phyloP scores from a whole-genome alignment of 441 rosid species.

The Syzygium malaccense region DNA sequence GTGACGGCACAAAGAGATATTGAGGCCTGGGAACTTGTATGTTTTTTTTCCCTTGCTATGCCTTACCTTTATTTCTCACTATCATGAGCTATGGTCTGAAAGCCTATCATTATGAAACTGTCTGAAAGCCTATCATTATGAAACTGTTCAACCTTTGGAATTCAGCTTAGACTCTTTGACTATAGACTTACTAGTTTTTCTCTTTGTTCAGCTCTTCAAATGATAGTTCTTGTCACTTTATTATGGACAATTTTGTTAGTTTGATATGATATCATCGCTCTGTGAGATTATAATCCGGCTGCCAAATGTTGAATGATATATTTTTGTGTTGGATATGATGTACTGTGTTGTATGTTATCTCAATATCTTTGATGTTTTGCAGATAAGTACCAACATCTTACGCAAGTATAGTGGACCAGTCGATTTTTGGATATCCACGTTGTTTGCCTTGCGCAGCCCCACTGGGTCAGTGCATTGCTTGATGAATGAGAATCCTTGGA shows the following conservation, averaged over 20 bases:
- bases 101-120: neutral
- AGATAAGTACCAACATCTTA: conserved; percentile 59
- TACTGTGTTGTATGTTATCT: neutral
- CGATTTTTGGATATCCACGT: conserved; percentile 61
- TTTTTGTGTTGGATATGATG: neutral
- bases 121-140: neutral
- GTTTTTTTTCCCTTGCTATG: conserved; percentile 5
- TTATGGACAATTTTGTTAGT: neutral
- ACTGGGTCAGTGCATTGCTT: conserved; percentile 21
- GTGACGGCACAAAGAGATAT: conserved; percentile 33
- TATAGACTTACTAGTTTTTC: neutral
- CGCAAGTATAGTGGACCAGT: conserved; percentile 78
- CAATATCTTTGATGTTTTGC: neutral
- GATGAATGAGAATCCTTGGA: conserved; percentile 42
- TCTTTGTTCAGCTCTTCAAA: neutral
- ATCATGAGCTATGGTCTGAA: neutral
- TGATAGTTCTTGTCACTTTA: neutral
- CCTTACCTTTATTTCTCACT: neutral
- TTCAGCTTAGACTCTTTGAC: neutral
- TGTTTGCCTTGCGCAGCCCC: conserved; percentile 8
- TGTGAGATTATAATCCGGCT: neutral
- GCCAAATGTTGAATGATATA: neutral
- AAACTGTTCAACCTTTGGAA: neutral
- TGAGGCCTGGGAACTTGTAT: conserved; percentile 81
- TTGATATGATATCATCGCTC: neutral